These are phyloP conservation scores for Fusarium floridanum DNA, from an alignment of 2,329 filamentous ascomycete genomes.

Conservation along the genomic window DNA sequence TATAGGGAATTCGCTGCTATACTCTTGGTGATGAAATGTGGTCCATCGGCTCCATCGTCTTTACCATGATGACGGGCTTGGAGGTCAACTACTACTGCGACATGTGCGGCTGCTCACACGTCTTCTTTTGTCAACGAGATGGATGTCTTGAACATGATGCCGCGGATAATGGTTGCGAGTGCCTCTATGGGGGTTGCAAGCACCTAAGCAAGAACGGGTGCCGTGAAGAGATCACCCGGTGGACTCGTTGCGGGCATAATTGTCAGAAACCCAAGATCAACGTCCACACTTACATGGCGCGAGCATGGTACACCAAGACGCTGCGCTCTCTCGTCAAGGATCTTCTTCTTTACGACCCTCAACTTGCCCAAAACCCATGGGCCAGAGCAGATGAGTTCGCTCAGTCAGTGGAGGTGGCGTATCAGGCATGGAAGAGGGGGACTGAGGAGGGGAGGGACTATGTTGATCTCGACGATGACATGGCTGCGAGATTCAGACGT, in stretches of 20 bases:
- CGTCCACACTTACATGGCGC: slow-evolving; percentile 46
- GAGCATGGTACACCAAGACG: slow-evolving; percentile 46
- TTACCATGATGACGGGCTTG: slow-evolving; percentile 57
- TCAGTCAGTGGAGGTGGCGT: slow-evolving; percentile 43
- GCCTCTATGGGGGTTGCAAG: slow-evolving; percentile 41
- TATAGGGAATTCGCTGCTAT: slow-evolving; percentile 50
- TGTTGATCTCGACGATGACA: slow-evolving; percentile 50
- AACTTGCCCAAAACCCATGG: slow-evolving; percentile 6
- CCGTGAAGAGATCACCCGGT: slow-evolving; percentile 7
- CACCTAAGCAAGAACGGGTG: slow-evolving; percentile 25
- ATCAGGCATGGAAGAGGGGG: slow-evolving; percentile 46
- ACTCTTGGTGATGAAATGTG: slow-evolving; percentile 54
- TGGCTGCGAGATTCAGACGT: slow-evolving; percentile 16
- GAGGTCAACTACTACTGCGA: slow-evolving; percentile 31
- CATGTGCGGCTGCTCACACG: slow-evolving; percentile 43
- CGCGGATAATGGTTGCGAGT: slow-evolving; percentile 33
- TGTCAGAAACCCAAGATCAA: slow-evolving; percentile 46
- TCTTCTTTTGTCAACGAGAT: slow-evolving; percentile 47
- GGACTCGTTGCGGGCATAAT: slow-evolving; percentile 37
- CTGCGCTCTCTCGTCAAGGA: slow-evolving; percentile 41
- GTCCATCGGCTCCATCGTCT: slow-evolving; percentile 54
- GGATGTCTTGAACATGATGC: slow-evolving; percentile 45
- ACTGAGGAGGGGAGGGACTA: slow-evolving; percentile 50
- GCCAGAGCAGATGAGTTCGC: slow-evolving; percentile 18
- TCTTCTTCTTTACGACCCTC: slow-evolving; percentile 44